Conservation (phyloP, 345 rosid species). For the Zanthoxylum bungeanum region DNA sequence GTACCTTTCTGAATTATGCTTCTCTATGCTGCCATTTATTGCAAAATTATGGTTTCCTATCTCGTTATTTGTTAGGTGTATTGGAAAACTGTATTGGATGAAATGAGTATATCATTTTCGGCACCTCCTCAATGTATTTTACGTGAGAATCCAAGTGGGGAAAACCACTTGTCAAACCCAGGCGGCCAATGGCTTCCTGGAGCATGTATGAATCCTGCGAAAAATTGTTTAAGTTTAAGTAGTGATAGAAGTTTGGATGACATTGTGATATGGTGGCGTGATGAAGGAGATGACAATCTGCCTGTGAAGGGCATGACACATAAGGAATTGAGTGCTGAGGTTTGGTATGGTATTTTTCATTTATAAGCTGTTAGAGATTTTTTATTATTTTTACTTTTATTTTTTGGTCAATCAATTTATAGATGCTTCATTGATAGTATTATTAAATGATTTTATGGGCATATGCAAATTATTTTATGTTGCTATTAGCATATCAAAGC, state of each 20-base stretch:
- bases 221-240: slow-evolving; percentile 55
- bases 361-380: neutral
- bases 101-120: slow-evolving; percentile 52
- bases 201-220: slow-evolving; percentile 73
- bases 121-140: slow-evolving; percentile 66
- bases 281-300: slow-evolving; percentile 70
- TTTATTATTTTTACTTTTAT: neutral
- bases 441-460: neutral
- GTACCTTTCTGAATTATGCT: neutral
- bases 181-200: slow-evolving; percentile 97
- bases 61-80: slow-evolving; percentile 49
- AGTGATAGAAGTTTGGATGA: slow-evolving; percentile 54
- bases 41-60: slow-evolving; percentile 3
- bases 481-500: neutral
- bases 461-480: neutral
- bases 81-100: slow-evolving; percentile 78
- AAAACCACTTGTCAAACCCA: slow-evolving; percentile 34
- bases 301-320: slow-evolving; percentile 74
- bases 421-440: neutral
- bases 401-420: neutral
- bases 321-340: slow-evolving; percentile 61
- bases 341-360: slow-evolving; percentile 64
- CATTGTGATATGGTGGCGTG: slow-evolving; percentile 71
- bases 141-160: slow-evolving; percentile 32
- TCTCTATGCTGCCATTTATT: neutral